Evolutionary conservation across 345 rosid genomes (phyloP), one percentile per base, ranked within the genome.

Genomic region (Limnanthes douglasii): DNA sequence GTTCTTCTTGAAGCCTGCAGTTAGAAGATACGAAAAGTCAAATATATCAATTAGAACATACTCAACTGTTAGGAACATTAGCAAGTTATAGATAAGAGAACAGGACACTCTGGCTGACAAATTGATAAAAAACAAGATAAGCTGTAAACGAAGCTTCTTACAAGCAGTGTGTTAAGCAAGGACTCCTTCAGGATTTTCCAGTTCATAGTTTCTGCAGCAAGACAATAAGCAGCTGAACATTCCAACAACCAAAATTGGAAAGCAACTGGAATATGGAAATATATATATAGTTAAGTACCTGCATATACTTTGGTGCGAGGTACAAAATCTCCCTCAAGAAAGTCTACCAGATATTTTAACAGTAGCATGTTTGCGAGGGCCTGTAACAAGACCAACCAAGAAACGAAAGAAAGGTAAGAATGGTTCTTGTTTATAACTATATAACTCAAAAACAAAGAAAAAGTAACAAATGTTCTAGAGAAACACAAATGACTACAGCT

Each of bases 171-270:
- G 59, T 62, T 70, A 49, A 81, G 74, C 36, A 54, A 59, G 28
- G 80, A 75, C 48, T 75, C 83, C 68, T 73, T 68, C 52, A 81
- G 22, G 35, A 67, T 21, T 28, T 46, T 58, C 94, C 99, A 78
- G 48, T 81, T 67, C 72, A 37, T 56, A 35, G 78, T 73, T 59
- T 78, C 99, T 85, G 75, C n/a, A n/a, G n/a, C n/a, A n/a, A 6
- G 15, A 48, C 3, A 43, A 38, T 31, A 21, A 32, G 17, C 21
- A 34, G 19, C 15, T 28, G 11, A 48, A 26, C 8, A 0, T 13
- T 7, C 46, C 24, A 10, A n/a, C n/a, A n/a, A n/a, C 23, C 33
- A 47, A 22, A 36, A 11, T n/a, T n/a, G n/a, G n/a, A n/a, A n/a
- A n/a, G n/a, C n/a, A n/a, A n/a, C n/a, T n/a, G n/a, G n/a, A n/a